Percentiles rank a stretch among this genome's conserved stretches.
phyloP scores from a whole-genome alignment of 139 green algal species.

The Chlorella sp. region DNA sequence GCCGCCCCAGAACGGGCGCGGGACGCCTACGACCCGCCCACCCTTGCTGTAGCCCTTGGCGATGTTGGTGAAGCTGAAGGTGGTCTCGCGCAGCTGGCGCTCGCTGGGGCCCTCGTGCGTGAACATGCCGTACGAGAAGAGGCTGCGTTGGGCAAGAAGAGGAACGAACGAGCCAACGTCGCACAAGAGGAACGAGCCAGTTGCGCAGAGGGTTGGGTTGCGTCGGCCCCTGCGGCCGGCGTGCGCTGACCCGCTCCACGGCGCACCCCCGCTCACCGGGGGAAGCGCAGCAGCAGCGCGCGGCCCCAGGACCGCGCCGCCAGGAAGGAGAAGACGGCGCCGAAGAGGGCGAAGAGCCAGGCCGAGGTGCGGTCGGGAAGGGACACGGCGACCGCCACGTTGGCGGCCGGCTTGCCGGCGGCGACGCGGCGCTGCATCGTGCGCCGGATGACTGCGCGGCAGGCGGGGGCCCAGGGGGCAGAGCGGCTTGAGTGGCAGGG shows the following conservation, averaged over 20 bases:
- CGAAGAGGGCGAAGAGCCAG: conserved; percentile 43
- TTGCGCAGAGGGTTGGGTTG: no score
- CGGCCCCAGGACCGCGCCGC: conserved; percentile 48
- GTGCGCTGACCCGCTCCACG: no score
- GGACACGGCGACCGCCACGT: conserved; percentile 57
- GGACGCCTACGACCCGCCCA: conserved; percentile 9
- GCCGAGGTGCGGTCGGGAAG: conserved; percentile 35
- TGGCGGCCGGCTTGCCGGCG: conserved; percentile 37
- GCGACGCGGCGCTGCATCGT: conserved; percentile 40
- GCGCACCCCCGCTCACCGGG: conserved; percentile 12
- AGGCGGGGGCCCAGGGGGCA: neutral
- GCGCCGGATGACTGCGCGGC: conserved; percentile 59
- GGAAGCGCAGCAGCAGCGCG: conserved; percentile 45
- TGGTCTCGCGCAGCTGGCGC: conserved; percentile 54
- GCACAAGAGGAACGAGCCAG: no score
- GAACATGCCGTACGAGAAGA: conserved; percentile 67
- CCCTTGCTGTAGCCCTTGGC: conserved; percentile 42
- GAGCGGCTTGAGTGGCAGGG: neutral
- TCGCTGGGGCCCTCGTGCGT: conserved; percentile 54
- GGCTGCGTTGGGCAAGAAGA: no score
- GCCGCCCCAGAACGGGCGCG: neutral
- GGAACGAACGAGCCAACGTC: no score
- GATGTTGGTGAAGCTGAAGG: conserved; percentile 50
- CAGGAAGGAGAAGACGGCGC: conserved; percentile 48
- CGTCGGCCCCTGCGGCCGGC: no score